Conservation (phyloP, 2,329 filamentous ascomycete genomes). For the Fusarium secorum region DNA sequence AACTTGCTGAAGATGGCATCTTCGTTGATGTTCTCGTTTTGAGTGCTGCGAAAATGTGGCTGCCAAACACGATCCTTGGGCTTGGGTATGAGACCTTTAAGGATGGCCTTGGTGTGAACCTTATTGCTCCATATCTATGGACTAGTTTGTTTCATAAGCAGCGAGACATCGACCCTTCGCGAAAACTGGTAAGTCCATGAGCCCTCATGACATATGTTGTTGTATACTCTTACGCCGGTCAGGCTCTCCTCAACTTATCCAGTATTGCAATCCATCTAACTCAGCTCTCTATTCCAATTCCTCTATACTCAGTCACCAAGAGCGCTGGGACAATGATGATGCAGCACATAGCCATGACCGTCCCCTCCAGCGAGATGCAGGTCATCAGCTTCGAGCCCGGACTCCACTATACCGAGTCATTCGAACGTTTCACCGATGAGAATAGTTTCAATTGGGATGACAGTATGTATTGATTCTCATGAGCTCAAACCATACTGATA, state of each 20-base stretch:
- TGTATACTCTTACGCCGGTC: rapidly evolving
- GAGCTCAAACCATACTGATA: rapidly evolving
- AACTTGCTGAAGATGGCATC: conserved; percentile 19
- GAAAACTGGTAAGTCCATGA: neutral
- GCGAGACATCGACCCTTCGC: neutral
- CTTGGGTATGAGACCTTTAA: conserved; percentile 1
- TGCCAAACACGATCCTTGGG: conserved; percentile 3
- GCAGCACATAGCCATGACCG: conserved; percentile 51
- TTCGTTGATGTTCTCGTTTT: conserved; percentile 44
- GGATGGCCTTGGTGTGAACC: neutral
- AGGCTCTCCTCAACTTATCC: neutral
- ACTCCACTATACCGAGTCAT: conserved; percentile 3
- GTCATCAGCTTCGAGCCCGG: conserved; percentile 36
- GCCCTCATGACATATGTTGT: rapidly evolving
- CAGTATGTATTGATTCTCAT: neutral
- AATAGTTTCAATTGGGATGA: conserved; percentile 13
- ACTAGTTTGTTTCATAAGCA: neutral
- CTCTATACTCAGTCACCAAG: conserved; percentile 50
- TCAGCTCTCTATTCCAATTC: neutral
- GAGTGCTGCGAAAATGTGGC: conserved; percentile 35
- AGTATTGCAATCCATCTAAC: neutral
- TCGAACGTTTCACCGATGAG: neutral
- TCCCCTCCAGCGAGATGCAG: conserved; percentile 37
- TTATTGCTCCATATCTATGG: neutral
- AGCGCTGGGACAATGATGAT: conserved; percentile 47